phyloP scores from a whole-genome alignment of 768 basidiomycete genomes.

The Russula dissimulans region DNA sequence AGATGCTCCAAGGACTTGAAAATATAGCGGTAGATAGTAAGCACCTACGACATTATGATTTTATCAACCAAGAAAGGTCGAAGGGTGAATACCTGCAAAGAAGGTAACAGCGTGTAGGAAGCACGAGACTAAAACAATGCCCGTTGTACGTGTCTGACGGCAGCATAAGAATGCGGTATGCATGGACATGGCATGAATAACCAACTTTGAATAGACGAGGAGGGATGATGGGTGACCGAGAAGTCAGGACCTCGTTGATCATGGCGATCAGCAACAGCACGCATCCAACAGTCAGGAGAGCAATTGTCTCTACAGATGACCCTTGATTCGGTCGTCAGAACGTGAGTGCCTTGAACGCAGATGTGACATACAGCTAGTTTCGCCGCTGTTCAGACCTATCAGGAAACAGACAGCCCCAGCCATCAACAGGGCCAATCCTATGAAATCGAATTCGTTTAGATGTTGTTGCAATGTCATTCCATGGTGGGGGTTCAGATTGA shows the following conservation, averaged over 20 bases:
- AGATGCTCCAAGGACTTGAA: conserved; percentile 66
- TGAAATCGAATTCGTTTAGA: conserved; percentile 58
- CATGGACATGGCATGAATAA: neutral
- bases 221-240: conserved; percentile 61
- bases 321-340: conserved; percentile 30
- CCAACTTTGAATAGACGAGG: conserved; percentile 63
- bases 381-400: conserved; percentile 64
- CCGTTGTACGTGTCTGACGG: conserved; percentile 60
- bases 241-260: conserved; percentile 54
- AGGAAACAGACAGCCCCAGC: conserved; percentile 58
- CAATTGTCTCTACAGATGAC: conserved; percentile 50
- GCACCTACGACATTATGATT: conserved; percentile 30
- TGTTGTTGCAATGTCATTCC: conserved; percentile 50
- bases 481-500: conserved; percentile 70
- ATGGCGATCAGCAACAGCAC: conserved; percentile 41
- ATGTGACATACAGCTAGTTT: conserved; percentile 47
- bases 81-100: conserved; percentile 35
- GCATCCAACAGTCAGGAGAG: conserved; percentile 50
- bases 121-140: conserved; percentile 43
- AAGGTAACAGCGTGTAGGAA: conserved; percentile 61
- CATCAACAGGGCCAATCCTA: conserved; percentile 56
- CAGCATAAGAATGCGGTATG: conserved; percentile 20
- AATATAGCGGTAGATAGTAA: conserved; percentile 70
- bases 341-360: neutral
- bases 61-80: neutral